Base-by-base conservation (phyloP, 1,139 yeast genomes). In the Casaregolazyma lundiana region DNA sequence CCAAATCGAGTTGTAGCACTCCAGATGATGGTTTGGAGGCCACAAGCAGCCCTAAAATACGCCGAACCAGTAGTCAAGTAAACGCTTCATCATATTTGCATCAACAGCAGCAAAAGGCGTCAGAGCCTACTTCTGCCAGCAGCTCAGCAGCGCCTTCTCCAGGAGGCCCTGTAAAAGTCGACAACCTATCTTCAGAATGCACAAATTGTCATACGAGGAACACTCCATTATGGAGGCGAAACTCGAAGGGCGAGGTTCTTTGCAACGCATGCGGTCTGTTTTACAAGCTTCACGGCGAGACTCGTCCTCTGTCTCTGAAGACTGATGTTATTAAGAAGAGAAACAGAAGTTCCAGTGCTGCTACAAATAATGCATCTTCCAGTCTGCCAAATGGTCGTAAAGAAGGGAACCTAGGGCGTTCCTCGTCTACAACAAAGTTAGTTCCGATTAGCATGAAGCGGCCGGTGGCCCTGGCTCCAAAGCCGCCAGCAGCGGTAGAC, bases 181-280 rank as follows among this genome's bases (percentile, higher is more conserved):
- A 44, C 37, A 15, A 36, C 8, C 45, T 43, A 5, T 44, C 47
- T 6, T 22, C 54, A 2, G 64, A 64, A 41, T 89, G 96, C 64
- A 81, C 92, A 13, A 89, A 89, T 66, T 89, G 97, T 65, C 81
- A 82, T 58, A 89, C 97, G 1, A 85, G 78, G 57, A 89, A 92
- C 7, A 89, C 97, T 0, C 97, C 97, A 1, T 71, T 89, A 43
- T 89, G 96, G 96, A 75, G 97, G 61, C 74, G 96, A 49, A 92
- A 87, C 61, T 88, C 90, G 20, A 83, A 86, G 35, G 96, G 96
- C 6, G 88, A 86, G 61, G 95, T 95, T 2, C 70, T 89, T 49
- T 89, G 97, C 64, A 89, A 89, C 63, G 96, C 96, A 1, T 89
- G 96, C 69, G 96, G 97, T 0, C 71, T 89, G 50, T 89, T 89